Evolutionary conservation across 345 rosid genomes (phyloP).

Genomic region (Citrus hindsii): DNA sequence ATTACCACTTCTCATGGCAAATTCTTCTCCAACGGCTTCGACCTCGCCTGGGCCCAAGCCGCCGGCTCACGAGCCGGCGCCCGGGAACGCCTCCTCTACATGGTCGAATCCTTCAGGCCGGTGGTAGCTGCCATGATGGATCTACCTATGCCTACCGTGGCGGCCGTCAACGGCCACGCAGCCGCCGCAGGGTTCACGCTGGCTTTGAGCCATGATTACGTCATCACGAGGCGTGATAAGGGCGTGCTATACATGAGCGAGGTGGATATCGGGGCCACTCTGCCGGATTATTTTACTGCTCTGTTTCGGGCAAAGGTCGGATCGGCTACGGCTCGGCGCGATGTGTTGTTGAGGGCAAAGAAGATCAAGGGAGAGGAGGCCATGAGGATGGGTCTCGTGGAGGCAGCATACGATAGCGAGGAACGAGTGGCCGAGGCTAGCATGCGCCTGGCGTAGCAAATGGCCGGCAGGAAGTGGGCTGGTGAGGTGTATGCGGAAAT

Average conservation of each 20-base stretch:
- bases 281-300: constrained; percentile 63
- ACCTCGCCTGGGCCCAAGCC: constrained; percentile 66
- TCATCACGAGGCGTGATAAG: constrained; percentile 58
- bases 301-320: constrained; percentile 47
- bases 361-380: constrained; percentile 67
- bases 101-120: constrained; percentile 48
- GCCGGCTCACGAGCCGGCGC: constrained; percentile 40
- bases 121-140: constrained; percentile 51
- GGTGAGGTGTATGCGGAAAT: constrained; percentile 67
- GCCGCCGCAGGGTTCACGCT: constrained; percentile 68
- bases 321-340: constrained; percentile 40
- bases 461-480: constrained; percentile 51
- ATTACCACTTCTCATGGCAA: constrained; percentile 62
- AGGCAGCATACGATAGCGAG: constrained; percentile 45
- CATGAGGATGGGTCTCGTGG: constrained; percentile 51
- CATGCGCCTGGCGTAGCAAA: constrained; percentile 42
- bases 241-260: constrained; percentile 87
- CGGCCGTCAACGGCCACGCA: constrained; percentile 80
- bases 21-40: constrained; percentile 89
- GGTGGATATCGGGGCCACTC: constrained; percentile 51
- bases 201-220: constrained; percentile 67
- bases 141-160: constrained; percentile 85
- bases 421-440: constrained; percentile 42
- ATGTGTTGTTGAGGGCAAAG: constrained; percentile 43
- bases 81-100: constrained; percentile 36